phyloP scores from a whole-genome alignment of 2,329 filamentous ascomycete genomes.

The Didymella sp. region DNA sequence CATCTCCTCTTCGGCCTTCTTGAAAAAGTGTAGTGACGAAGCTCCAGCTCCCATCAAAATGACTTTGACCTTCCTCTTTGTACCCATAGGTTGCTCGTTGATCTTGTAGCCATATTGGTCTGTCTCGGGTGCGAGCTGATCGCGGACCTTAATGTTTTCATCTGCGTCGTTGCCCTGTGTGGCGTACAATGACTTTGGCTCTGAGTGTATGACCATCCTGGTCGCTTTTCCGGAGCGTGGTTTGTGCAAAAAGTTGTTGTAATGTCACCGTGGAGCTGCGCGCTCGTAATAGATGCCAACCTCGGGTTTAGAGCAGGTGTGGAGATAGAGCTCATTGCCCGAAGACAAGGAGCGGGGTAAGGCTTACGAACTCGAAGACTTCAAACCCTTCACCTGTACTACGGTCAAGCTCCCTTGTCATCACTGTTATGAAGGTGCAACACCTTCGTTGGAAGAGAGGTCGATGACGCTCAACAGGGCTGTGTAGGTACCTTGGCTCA shows the following conservation, averaged over 20 bases:
- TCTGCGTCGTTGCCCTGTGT: conserved; percentile 32
- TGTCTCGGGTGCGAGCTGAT: conserved; percentile 43
- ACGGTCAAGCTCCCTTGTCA: too few relatives aligned
- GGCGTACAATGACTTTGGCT: conserved; percentile 27
- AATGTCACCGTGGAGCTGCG: neutral
- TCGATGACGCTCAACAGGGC: neutral
- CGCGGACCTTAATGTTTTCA: conserved; percentile 35
- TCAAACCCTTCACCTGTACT: too few relatives aligned
- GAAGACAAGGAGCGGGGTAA: conserved; percentile 14
- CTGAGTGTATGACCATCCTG: conserved; percentile 31
- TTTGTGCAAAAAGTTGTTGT: neutral
- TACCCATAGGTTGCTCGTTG: conserved; percentile 54
- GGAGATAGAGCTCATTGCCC: conserved; percentile 8
- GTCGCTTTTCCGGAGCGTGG: neutral
- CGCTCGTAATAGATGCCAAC: conserved; percentile 6
- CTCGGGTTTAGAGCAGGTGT: conserved; percentile 15
- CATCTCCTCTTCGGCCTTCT: conserved; percentile 54
- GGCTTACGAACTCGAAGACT: neutral
- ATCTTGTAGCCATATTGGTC: conserved; percentile 54
- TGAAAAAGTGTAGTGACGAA: conserved; percentile 53
- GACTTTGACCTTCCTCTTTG: conserved; percentile 50
- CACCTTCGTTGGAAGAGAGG: neutral
- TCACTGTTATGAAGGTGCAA: neutral
- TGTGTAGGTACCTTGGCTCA: neutral
- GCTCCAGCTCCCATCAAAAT: conserved; percentile 55